A percentile compares a stretch with the other conserved stretches of the same genome.
phyloP scores from a whole-genome alignment of 2,329 filamentous ascomycete genomes.

The Iodosphaeria phyllophila region DNA sequence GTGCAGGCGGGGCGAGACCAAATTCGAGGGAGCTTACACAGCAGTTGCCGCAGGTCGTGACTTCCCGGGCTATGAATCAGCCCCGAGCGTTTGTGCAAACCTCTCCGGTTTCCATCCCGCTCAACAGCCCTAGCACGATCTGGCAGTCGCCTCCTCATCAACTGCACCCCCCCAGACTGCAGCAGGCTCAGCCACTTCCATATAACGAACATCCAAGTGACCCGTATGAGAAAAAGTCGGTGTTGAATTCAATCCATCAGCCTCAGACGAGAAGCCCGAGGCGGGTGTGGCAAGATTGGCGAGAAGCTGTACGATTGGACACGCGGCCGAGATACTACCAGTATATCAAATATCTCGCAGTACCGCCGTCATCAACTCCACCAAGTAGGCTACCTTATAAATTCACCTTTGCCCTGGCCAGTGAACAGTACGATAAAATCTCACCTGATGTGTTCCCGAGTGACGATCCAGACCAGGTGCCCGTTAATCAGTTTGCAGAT shows the following conservation, averaged over 20 bases:
- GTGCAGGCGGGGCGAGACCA: no score
- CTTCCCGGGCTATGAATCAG: no score
- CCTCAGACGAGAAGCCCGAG: slow-evolving; percentile 27
- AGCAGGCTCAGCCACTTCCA: slow-evolving; percentile 1
- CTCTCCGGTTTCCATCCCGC: no score
- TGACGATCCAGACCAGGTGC: slow-evolving; percentile 14
- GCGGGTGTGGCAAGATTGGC: slow-evolving; percentile 14
- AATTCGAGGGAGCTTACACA: no score
- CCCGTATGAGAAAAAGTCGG: slow-evolving; percentile 20
- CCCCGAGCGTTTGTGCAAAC: no score
- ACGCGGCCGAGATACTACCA: slow-evolving; percentile 28
- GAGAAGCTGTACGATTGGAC: slow-evolving; percentile 4
- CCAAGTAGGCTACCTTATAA: slow-evolving; percentile 19
- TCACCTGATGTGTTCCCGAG: slow-evolving; percentile 10
- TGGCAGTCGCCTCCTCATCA: no score
- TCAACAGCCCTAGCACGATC: no score
- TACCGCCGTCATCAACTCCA: slow-evolving; percentile 22
- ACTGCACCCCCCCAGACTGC: no score
- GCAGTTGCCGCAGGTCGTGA: no score
- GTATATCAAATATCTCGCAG: slow-evolving; percentile 30
- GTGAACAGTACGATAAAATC: slow-evolving; percentile 16
- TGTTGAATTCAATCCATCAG: slow-evolving; percentile 26
- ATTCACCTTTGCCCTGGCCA: slow-evolving; percentile 26
- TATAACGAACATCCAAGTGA: slow-evolving; percentile 20
- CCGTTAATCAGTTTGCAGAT: slow-evolving; percentile 21